A percentile compares a stretch with the other conserved stretches of the same genome.
These are phyloP conservation scores for Pestalotiopsis sp. DNA, from an alignment of 2,329 filamentous ascomycete species.

Conservation along the genomic window DNA sequence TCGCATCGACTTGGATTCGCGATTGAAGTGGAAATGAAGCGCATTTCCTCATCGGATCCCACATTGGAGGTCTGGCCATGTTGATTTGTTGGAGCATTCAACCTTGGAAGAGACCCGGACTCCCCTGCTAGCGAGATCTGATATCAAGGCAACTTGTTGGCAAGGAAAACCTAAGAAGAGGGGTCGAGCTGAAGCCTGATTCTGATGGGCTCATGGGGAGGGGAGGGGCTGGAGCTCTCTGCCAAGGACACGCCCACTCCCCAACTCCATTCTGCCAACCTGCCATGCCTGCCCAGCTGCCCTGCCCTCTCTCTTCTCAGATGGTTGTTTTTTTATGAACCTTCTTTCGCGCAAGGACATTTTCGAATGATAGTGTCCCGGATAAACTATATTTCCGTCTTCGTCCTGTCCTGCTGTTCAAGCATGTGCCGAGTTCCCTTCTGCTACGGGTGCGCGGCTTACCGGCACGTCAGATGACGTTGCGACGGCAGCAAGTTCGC, in stretches of 20 bases:
- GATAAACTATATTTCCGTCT: neutral
- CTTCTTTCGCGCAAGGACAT: neutral
- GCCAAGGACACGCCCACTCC: neutral
- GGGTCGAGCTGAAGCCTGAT: neutral
- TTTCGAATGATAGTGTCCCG: neutral
- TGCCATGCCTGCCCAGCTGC: too few species aligned
- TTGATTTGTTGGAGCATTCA: neutral
- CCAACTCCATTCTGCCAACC: neutral
- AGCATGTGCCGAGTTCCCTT: constrained; percentile 5
- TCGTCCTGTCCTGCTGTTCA: neutral
- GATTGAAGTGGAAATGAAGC: neutral
- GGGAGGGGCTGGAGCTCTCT: neutral
- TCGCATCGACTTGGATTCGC: neutral
- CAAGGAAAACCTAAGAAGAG: neutral
- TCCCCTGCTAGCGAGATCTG: neutral
- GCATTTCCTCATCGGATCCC: neutral
- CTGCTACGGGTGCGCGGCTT: constrained; percentile 1
- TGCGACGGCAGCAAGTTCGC: neutral
- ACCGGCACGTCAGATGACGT: constrained; percentile 8
- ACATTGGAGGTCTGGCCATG: neutral
- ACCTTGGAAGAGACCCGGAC: neutral
- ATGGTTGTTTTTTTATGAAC: too few species aligned
- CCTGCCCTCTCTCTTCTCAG: too few species aligned
- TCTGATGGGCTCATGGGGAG: neutral
- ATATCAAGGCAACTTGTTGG: neutral